Base-by-base conservation (phyloP, 148 eudicot species). In the Silene latifolia region DNA sequence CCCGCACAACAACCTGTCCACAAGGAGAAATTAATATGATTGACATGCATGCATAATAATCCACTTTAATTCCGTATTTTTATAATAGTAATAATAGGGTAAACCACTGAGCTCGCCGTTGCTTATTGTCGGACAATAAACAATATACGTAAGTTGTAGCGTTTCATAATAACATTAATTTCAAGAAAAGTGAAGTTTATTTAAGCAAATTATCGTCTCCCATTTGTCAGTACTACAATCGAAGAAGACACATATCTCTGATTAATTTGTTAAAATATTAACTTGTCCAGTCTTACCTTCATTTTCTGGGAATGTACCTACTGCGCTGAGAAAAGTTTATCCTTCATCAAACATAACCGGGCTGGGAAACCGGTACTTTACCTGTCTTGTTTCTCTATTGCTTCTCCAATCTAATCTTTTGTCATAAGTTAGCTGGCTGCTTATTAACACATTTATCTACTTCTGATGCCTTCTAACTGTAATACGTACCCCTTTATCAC, bases 281-380 rank as follows among this genome's bases (percentile, higher is more conserved):
- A 57, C 24, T n/a, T 67, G 76, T 32, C 63, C 83, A 95, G 99
- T 95, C 44, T 81, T 95, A 82, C 99, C 99, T 76, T 92, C 99
- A 80, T 95, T 95, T 74, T 92, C 99, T 56, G 99, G 99, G 8
- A 95, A 95, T 79, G 96, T 95, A 79, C 99, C 99, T 47, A 90
- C 88, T 56, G 93, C 91, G 35, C 75, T 95, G 75, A 90, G 82
- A 85, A 85, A 82, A 51, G 88, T 82, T 19, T 95, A 85, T 71
- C 97, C 99, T 72, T 82, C 82, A 53, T 90, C 99, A 72, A 95
- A 89, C 83, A 92, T 95, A 70, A 92, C 90, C 61, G 88, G 94
- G 77, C 89, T 95, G 63, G 97, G 99, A 53, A 87, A 95, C 47
- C 92, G 98, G 98, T 95, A 90, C n/a, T 29, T 77, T 42, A 53